Base-by-base conservation (phyloP, 2,329 filamentous ascomycete genomes). In the Ophiosphaerella narmari region DNA sequence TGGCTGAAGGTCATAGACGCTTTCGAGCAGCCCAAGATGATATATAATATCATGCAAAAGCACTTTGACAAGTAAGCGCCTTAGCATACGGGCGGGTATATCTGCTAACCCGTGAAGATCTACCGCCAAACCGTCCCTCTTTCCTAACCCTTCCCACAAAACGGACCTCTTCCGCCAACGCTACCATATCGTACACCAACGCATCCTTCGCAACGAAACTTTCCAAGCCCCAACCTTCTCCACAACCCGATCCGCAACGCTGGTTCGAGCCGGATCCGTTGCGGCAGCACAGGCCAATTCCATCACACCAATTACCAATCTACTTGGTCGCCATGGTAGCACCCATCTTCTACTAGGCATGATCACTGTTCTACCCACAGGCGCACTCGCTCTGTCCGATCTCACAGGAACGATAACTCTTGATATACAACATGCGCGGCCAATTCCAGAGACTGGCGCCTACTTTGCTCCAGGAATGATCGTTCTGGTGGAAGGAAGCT, bases 381-480 rank as follows among this genome's bases (percentile, higher is more conserved):
- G 94, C 5, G 85, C 85, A 29, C 78, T 97, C 3, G 88, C 90
- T 2, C 83, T 99, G 18, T 90, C 88, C 59, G 94, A 99, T 67
- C 76, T 94, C 26, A 93, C 91, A 0, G 94, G 93, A 14, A 93
- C 89, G 44, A 96, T 99, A 62, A 81, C 85, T 2, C 79, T 99
- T 1, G 91, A 97, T 60, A 76, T 97, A 9, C 83, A 86, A 16
- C 88, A 93, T 65, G 90, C 93, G 0, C 85, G 86, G 18, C 85
- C 89, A 12, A 87, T 97, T 47, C 92, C 92, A 0, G 86, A 91
- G 52, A 87, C 93, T 66, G 91, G 90, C 21, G 88, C 90, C 4
- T 99, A 91, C 88, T 97, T 97, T 67, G 86, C 88, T 5, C 92
- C 94, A 0, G 95, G 95, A 3, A 97, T 97, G 91, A 89, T 99